Evolutionary conservation across 208 protist genomes (phyloP).

Genomic region (Naegleria lovaniensis): DNA sequence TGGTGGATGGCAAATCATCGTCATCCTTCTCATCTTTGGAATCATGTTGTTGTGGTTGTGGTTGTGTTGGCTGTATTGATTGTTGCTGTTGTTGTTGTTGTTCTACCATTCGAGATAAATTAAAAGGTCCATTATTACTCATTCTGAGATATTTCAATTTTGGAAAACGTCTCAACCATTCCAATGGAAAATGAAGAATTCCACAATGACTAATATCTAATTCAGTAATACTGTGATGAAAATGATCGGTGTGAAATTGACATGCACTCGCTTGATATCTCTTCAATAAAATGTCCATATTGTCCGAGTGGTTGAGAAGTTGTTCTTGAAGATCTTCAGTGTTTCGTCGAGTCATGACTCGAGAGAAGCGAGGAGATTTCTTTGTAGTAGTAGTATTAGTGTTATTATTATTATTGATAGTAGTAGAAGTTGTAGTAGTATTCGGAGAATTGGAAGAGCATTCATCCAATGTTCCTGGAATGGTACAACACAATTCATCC

Average conservation of each 20-base stretch:
- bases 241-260: neutral
- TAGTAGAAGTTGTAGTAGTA: too few species aligned
- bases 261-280: neutral
- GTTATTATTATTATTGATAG: too few species aligned
- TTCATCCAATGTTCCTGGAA: too few species aligned
- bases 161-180: neutral
- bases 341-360: neutral
- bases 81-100: too few species aligned
- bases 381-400: neutral
- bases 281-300: neutral
- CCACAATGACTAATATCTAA: neutral
- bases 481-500: too few species aligned
- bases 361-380: neutral
- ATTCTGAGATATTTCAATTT: neutral
- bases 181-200: neutral
- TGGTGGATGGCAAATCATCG: neutral
- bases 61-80: too few species aligned
- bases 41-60: neutral
- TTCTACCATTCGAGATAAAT: neutral
- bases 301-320: neutral
- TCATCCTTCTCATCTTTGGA: too few species aligned
- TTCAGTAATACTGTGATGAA: neutral
- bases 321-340: neutral
- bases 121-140: neutral
- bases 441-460: too few species aligned